phyloP scores from a whole-genome alignment of 257 asterid genomes.

The Nicotiana benthamiana region DNA sequence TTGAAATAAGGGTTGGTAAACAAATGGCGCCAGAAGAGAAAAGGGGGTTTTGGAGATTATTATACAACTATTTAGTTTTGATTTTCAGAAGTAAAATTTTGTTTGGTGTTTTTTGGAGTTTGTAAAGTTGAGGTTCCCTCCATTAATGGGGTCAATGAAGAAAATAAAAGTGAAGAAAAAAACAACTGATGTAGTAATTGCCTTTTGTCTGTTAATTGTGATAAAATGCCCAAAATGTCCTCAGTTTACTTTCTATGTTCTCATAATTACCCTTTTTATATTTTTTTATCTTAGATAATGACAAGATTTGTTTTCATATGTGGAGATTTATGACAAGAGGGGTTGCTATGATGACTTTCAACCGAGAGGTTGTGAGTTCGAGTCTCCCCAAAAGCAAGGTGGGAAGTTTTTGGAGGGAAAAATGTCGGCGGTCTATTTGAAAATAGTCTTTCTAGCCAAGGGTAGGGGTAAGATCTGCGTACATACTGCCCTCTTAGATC shows the following conservation, averaged over 20 bases:
- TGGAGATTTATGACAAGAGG: background rate
- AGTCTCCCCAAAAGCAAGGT: no score
- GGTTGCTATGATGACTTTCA: no score
- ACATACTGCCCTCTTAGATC: no score
- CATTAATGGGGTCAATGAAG: constrained; percentile 40
- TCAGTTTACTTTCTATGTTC: background rate
- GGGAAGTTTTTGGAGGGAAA: no score
- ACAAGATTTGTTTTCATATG: background rate
- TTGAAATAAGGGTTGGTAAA: constrained; percentile 30
- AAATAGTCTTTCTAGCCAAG: no score
- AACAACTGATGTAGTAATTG: constrained; percentile 18
- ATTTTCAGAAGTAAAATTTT: background rate
- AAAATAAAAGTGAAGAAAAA: background rate
- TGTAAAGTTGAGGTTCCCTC: constrained; percentile 54
- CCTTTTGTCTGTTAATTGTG: constrained; percentile 14
- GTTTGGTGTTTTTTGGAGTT: constrained; percentile 16
- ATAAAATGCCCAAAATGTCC: background rate
- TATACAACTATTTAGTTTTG: background rate
- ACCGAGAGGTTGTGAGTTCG: no score
- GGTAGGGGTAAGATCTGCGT: no score
- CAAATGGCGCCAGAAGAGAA: constrained; percentile 59
- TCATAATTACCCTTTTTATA: background rate
- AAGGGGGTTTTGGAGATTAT: constrained; percentile 10
- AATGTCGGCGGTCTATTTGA: no score
- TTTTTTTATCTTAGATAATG: background rate